Evolutionary conservation across 345 rosid genomes (phyloP).

Genomic region (Salix exigua): DNA sequence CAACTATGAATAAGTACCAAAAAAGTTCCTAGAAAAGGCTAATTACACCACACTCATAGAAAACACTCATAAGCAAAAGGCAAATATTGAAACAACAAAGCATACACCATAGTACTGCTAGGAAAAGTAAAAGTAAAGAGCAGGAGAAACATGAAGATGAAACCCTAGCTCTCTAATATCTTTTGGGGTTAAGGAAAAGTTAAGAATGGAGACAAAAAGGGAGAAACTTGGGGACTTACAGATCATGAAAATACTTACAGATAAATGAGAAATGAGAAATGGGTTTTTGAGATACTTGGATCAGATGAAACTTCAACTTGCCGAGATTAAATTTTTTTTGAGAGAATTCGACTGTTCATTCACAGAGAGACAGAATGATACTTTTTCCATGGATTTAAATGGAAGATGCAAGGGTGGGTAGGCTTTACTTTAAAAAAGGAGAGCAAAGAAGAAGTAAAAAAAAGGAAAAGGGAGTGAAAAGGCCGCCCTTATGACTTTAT

Average conservation of each 20-base stretch:
- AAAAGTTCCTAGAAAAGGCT: background rate
- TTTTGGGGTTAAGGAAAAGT: background rate
- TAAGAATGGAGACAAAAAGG: constrained; percentile 12
- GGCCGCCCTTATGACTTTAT: constrained; percentile 13
- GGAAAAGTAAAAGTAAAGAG: background rate
- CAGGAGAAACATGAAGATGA: background rate
- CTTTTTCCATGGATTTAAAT: background rate
- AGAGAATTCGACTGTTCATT: background rate
- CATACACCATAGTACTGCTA: background rate
- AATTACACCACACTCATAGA: background rate
- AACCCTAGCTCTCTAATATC: background rate
- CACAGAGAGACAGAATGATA: constrained; percentile 3
- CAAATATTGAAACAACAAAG: constrained; percentile 4
- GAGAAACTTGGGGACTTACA: constrained; percentile 14
- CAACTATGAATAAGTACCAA: background rate
- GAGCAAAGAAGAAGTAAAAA: background rate
- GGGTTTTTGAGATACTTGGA: constrained; percentile 3
- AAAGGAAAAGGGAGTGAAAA: background rate
- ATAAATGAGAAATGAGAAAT: background rate
- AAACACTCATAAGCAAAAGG: background rate
- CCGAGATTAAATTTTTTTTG: background rate
- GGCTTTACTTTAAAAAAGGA: constrained; percentile 2
- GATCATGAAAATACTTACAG: constrained; percentile 9
- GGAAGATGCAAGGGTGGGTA: background rate
- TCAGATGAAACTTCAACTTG: background rate